Base-by-base conservation (phyloP, 2,329 filamentous ascomycete species). In the Ceratocystis smalleyi region DNA sequence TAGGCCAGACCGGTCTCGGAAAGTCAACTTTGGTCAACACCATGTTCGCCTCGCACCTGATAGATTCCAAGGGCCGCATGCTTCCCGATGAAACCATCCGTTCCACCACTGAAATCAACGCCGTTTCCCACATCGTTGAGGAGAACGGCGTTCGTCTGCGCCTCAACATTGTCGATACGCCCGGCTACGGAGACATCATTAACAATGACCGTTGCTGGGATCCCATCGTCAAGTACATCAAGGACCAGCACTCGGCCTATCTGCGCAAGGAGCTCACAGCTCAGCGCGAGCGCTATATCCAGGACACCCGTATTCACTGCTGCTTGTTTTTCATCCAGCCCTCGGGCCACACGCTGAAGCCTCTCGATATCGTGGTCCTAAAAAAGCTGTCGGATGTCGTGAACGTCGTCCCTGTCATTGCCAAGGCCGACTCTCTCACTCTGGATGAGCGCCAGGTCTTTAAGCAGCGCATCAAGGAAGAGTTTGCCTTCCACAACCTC, bases 161-260 rank as follows among this genome's bases (percentile, higher is more conserved):
- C 72, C 82, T 99, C 73, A 99, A 97, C 84, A 99, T 99, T 73
- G 94, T 99, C 73, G 94, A 99, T 75, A 99, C 94, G 69, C 94
- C 94, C 69, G 94, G 94, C 69, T 99, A 99, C 73, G 94, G 94
- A 73, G 94, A 99, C 73, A 85, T 96, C 74, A 94, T 99, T 77
- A 99, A 99, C 84, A 99, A 99, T 77, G 94, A 99, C 80, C 88
- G 94, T 83, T 99, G 94, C 86, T 99, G 94, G 94, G 94, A 99
- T 75, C 94, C 94, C 68, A 99, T 99, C 75, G 92, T 99, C 82
- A 99, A 99, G 82, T 99, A 99, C 79, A 99, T 99, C 83, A 99
- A 99, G 83, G 94, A 99, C 78, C 94, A 99, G 81, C 94, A 99
- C 82, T 96, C 91, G 63, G 92, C 94, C 72, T 99, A 97, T 80